Base-by-base conservation (phyloP, 2,329 filamentous ascomycete genomes). In the Westerdykella ornata region DNA sequence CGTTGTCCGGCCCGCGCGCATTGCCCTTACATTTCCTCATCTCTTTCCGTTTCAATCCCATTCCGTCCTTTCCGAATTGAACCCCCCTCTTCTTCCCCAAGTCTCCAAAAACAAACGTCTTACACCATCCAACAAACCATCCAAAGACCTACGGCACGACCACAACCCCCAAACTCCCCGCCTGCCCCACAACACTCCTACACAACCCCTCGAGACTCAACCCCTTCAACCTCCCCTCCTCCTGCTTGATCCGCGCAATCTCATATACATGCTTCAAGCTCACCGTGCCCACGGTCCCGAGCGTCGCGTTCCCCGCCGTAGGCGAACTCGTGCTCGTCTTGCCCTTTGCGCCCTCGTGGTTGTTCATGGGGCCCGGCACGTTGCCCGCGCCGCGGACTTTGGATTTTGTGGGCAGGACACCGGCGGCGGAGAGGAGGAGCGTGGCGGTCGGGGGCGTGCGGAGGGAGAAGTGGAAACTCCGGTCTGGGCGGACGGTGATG, bases 181-280 rank as follows among this genome's bases (percentile, higher is more conserved):
- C 72, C 63, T 74, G 72, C 42, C 68, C 77, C 34, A 72, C 56
- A 19, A 89, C 86, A 16, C 88, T 90, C 50, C 85, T 78, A 18
- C 81, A 74, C 58, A 97, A 65, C 0, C 85, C 88, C 68, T 96
- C 88, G 26, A 94, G 77, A 50, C 82, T 88, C 82, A 89, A 85
- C 0, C 84, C 82, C 62, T 55, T 62, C 50, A 75, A 49, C 42
- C 72, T 57, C 31, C 55, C 59, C 67, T 75, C 72, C 2, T 53
- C 51, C 41, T 68, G 84, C 77, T 98, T 98, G 61, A 98, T 94
- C 75, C 87, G 89, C 51, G 92, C 92, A 68, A 98, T 97, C 72
- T 97, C 90, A 70, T 88, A 97, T 16, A 98, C 74, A 70, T 98
- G 92, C 74, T 98, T 98, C 59, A 98, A 71, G 57, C 84, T 92